Conservation (phyloP, 2,329 filamentous ascomycete genomes). For the Neophaeococcomyces aloes region DNA sequence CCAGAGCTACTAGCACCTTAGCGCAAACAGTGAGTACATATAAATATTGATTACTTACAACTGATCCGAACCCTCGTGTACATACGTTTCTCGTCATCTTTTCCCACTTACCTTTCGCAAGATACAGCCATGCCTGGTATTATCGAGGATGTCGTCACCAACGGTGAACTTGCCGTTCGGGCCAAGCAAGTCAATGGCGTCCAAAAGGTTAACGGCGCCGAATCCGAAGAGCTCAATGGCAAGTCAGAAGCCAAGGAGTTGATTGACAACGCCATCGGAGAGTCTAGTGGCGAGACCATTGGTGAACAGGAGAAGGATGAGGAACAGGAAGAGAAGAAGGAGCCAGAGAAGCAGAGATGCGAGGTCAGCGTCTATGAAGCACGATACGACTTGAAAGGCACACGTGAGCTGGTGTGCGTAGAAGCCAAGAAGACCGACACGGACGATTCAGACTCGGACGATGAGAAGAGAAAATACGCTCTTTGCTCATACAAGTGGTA, state of each 20-base stretch:
- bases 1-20: too few relatives aligned
- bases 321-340: not conserved
- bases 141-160: not conserved
- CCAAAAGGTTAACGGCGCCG: not conserved
- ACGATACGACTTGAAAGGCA: constrained; percentile 1
- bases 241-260: not conserved
- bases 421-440: not conserved
- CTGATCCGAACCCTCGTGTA: too few relatives aligned
- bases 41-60: too few relatives aligned
- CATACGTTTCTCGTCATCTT: too few relatives aligned
- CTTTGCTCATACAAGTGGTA: constrained; percentile 5
- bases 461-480: constrained; percentile 5
- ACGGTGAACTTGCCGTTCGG: not conserved
- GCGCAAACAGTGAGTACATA: too few relatives aligned
- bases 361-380: constrained; percentile 3
- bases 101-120: not conserved
- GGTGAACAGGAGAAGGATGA: not conserved
- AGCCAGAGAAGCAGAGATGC: constrained; percentile 3
- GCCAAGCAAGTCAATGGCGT: constrained; percentile 1
- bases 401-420: constrained; percentile 2
- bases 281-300: not conserved
- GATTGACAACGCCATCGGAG: not conserved
- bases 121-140: not conserved
- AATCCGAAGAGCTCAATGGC: not conserved
- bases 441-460: constrained; percentile 3